A percentile compares a stretch with the other conserved stretches of the same genome.
phyloP scores from a whole-genome alignment of 495 filamentous ascomycete genomes.

The Neohortaea acidophila region DNA sequence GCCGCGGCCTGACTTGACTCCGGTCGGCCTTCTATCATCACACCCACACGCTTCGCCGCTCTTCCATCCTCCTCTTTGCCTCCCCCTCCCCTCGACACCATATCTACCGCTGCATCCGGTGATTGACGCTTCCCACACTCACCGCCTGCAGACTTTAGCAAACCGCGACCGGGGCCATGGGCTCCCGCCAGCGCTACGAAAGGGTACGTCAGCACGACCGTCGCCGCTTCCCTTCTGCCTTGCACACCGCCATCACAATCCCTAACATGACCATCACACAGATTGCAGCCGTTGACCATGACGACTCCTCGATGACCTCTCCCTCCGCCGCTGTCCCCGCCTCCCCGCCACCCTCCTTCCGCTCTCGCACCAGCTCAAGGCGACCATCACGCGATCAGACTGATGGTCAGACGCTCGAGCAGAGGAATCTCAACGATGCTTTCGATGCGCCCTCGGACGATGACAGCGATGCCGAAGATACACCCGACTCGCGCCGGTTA shows the following conservation, averaged over 20 bases:
- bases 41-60: no score
- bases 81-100: no score
- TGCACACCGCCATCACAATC: neutral
- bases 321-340: slow-evolving; percentile 41
- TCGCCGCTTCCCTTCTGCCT: neutral
- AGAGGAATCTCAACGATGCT: slow-evolving; percentile 54
- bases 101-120: no score
- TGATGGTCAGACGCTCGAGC: slow-evolving; percentile 38
- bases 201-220: slow-evolving; percentile 43
- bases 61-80: no score
- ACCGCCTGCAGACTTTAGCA: no score
- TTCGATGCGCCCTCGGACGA: slow-evolving; percentile 43
- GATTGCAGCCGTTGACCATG: slow-evolving; percentile 31
- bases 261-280: slow-evolving; percentile 11
- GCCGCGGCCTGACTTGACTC: no score
- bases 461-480: slow-evolving; percentile 41
- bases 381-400: slow-evolving; percentile 42
- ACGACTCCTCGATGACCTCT: slow-evolving; percentile 26
- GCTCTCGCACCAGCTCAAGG: slow-evolving; percentile 64
- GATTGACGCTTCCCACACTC: no score
- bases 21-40: no score
- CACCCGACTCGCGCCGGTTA: slow-evolving; percentile 71
- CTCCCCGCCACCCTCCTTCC: slow-evolving; percentile 91
- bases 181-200: slow-evolving; percentile 65
- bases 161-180: slow-evolving; percentile 42